Base-by-base conservation (phyloP, 1,284 basidiomycete species). In the Lignosus rhinocerotis region DNA sequence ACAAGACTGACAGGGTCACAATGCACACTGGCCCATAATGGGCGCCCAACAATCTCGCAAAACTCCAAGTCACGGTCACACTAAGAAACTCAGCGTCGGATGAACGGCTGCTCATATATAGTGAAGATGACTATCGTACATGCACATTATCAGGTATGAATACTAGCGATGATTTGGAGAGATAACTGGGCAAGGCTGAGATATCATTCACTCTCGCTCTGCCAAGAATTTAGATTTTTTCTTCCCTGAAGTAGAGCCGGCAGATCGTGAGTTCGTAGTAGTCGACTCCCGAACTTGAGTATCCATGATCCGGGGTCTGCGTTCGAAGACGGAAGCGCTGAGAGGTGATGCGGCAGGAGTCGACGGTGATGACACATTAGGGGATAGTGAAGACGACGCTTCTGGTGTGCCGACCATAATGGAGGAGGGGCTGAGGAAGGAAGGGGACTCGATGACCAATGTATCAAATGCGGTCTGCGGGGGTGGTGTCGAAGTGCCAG, bases 211-310 rank as follows among this genome's bases (percentile, higher is more conserved):
- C 61, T 66, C 69, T 44, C 80, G 73, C 55, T 79, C 78, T 10
- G 78, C 75, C 63, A 76, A 75, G 65, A 84, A 84, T 60, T 76
- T 76, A 2, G 80, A 82, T 61, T 74, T 78, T 54, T 70, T 73
- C 19, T 69, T 65, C 9, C 64, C 64, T 45, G 51, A 54, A 45
- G 63, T 45, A 38, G 59, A 17, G 48, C 51, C 53, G 39, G 43
- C 51, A 38, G 46, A 53, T 32, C 49, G 64, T 59, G 58, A 33
- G 21, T 25, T 42, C 12, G 53, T 49, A 38, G 59, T 30, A 31
- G 47, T 41, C 0, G 72, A 67, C 65, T 82, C 78, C 31, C 67
- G 70, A 1, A 78, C 76, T 16, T 69, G 68, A 12, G 76, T 67
- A n/a, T 76, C 67, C 59, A 82, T 71, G 3, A 83, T 70, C n/a